A percentile compares a stretch with the other conserved stretches of the same genome.
Evolutionary conservation across 306 rosid genomes (phyloP).

Genomic region (Vigna mungo): DNA sequence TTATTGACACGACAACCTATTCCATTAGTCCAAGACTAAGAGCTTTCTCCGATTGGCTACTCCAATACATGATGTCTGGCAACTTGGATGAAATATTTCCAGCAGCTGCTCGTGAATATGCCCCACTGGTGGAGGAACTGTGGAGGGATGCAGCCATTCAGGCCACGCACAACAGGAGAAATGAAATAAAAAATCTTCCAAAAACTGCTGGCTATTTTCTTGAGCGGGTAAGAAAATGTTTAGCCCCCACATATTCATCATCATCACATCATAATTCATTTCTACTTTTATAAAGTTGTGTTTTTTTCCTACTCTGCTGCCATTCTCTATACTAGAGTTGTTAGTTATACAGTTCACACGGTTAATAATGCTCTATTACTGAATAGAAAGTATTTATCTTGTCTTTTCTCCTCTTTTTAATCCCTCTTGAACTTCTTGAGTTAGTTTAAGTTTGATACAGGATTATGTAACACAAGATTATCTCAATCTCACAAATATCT

Average conservation of each 20-base stretch:
- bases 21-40: slow-evolving; percentile 61
- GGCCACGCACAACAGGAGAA: slow-evolving; percentile 69
- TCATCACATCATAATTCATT: slow-evolving; percentile 10
- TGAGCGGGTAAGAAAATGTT: slow-evolving; percentile 61
- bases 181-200: slow-evolving; percentile 77
- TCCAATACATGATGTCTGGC: slow-evolving; percentile 60
- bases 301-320: not conserved
- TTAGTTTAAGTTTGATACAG: not conserved
- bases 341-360: not conserved
- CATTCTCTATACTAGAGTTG: not conserved
- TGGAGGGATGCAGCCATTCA: slow-evolving; percentile 83
- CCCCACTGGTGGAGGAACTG: slow-evolving; percentile 63
- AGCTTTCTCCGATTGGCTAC: slow-evolving; percentile 72
- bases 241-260: slow-evolving; percentile 3
- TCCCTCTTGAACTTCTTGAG: not conserved
- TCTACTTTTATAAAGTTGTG: not conserved
- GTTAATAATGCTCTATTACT: not conserved
- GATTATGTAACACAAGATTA: not conserved
- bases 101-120: slow-evolving; percentile 63
- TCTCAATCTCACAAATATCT: slow-evolving; percentile 20
- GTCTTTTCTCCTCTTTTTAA: not conserved
- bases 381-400: not conserved
- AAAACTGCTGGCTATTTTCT: slow-evolving; percentile 73
- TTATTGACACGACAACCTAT: slow-evolving; percentile 49
- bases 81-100: slow-evolving; percentile 66